Evolutionary conservation across 108 stramenopile genomes (phyloP).

Genomic region (Poteriospumella lacustris): DNA sequence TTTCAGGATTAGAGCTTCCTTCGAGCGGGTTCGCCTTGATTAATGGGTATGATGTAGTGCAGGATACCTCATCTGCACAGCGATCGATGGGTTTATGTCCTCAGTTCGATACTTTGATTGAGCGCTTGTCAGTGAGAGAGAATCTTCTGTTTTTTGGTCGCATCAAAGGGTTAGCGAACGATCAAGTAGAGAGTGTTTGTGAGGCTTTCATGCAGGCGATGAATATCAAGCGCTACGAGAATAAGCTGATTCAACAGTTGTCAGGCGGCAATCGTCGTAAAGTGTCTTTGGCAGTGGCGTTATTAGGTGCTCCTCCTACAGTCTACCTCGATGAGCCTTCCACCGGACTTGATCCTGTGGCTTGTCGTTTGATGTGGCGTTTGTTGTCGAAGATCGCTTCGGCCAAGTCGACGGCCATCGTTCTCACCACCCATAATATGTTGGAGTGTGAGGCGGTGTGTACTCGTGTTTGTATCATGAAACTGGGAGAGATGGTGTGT

Average conservation of each 20-base stretch:
- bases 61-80: not conserved
- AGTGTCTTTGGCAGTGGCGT: conserved; percentile 24
- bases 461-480: conserved; percentile 31
- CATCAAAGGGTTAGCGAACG: conserved; percentile 9
- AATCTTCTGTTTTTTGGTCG: conserved; percentile 15
- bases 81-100: conserved; percentile 26
- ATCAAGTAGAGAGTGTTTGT: not conserved
- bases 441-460: conserved; percentile 29
- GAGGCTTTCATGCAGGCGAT: conserved; percentile 20
- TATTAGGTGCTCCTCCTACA: conserved; percentile 27
- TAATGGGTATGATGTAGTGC: conserved; percentile 28
- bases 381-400: conserved; percentile 19
- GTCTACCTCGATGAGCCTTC: conserved; percentile 29
- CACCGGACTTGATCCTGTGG: conserved; percentile 25
- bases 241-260: conserved; percentile 15
- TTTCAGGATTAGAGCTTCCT: conserved; percentile 21
- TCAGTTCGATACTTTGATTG: conserved; percentile 28
- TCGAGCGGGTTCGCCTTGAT: conserved; percentile 3
- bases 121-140: conserved; percentile 27
- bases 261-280: conserved; percentile 18
- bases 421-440: conserved; percentile 32
- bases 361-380: conserved; percentile 28
- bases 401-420: conserved; percentile 1
- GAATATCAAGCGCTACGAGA: conserved; percentile 28
- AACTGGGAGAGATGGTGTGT: conserved; percentile 29